Conservation (phyloP, 371 early-diverging fungal genomes). For the Rhizopus stolonifer region DNA sequence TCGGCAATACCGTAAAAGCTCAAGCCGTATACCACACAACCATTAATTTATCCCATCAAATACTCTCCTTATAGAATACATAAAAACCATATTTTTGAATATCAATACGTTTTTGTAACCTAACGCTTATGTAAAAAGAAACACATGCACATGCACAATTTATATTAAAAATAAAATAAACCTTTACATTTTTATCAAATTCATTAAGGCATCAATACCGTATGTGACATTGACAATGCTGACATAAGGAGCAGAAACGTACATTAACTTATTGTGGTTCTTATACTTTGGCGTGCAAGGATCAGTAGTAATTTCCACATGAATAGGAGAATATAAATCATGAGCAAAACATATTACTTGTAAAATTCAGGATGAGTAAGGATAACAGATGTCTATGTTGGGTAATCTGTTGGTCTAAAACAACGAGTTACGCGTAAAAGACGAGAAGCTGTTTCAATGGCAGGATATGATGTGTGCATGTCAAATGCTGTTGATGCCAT, state of each 20-base stretch:
- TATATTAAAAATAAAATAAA: not conserved
- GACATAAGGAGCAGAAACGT: too few species aligned
- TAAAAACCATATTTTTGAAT: not conserved
- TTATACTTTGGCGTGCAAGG: constrained; percentile 67
- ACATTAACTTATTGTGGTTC: constrained; percentile 58
- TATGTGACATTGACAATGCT: constrained; percentile 15
- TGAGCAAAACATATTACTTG: constrained; percentile 47
- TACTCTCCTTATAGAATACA: not conserved
- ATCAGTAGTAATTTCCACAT: constrained; percentile 56
- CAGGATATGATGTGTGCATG: constrained; percentile 59
- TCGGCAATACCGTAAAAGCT: constrained; percentile 25
- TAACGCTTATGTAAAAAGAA: too few species aligned
- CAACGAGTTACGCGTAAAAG: constrained; percentile 85
- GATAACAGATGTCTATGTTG: constrained; percentile 63
- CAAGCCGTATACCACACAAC: constrained; percentile 12
- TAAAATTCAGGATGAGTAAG: constrained; percentile 72
- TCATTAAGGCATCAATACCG: constrained; percentile 60
- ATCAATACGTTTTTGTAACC: not conserved
- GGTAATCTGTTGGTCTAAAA: constrained; percentile 83
- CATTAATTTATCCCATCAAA: not conserved
- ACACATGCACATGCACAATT: too few species aligned
- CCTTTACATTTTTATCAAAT: constrained; percentile 5
- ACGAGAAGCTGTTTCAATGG: constrained; percentile 76
- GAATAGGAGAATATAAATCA: constrained; percentile 51
- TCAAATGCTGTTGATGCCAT: too few species aligned